Conservation (phyloP, 352 stramenopile genomes). For the Thraustochytrium striatum region DNA sequence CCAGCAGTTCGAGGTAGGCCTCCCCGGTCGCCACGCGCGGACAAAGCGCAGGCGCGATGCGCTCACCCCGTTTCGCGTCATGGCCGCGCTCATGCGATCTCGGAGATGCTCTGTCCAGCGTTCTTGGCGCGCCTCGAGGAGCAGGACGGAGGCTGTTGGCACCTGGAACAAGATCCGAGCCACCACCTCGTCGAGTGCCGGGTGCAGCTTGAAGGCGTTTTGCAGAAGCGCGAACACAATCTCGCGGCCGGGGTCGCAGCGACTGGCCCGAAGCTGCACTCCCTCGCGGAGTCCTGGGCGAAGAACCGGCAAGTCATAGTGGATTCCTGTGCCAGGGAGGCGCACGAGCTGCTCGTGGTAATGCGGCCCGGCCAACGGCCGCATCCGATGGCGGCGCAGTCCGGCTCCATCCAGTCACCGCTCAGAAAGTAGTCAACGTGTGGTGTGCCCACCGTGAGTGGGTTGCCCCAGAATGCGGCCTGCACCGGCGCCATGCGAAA, state of each 20-base stretch:
- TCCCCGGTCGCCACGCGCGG: constrained; percentile 50
- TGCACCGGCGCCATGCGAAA: constrained; percentile 61
- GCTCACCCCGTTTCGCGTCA: background rate
- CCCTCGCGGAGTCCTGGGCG: background rate
- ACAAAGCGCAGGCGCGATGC: constrained; percentile 51
- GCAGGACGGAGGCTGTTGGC: constrained; percentile 41
- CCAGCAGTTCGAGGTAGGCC: constrained; percentile 53
- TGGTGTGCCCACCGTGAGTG: constrained; percentile 59
- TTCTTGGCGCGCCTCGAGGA: constrained; percentile 52
- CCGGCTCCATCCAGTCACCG: constrained; percentile 60
- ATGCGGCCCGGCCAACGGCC: background rate
- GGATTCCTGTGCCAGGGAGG: constrained; percentile 63
- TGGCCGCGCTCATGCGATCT: background rate
- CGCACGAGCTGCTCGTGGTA: constrained; percentile 64
- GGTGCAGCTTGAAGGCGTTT: constrained; percentile 65
- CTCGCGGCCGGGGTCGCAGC: background rate
- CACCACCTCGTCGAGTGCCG: constrained; percentile 58
- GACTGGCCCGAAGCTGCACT: background rate
- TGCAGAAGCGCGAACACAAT: constrained; percentile 59
- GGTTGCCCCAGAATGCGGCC: constrained; percentile 67
- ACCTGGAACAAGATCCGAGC: constrained; percentile 53
- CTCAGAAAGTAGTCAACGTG: constrained; percentile 69
- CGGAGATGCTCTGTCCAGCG: constrained; percentile 50
- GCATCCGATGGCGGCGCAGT: constrained; percentile 30
- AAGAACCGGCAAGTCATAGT: constrained; percentile 52